Evolutionary conservation across 2,329 filamentous ascomycete species (phyloP).

Genomic region (Hypoxylon sp.): DNA sequence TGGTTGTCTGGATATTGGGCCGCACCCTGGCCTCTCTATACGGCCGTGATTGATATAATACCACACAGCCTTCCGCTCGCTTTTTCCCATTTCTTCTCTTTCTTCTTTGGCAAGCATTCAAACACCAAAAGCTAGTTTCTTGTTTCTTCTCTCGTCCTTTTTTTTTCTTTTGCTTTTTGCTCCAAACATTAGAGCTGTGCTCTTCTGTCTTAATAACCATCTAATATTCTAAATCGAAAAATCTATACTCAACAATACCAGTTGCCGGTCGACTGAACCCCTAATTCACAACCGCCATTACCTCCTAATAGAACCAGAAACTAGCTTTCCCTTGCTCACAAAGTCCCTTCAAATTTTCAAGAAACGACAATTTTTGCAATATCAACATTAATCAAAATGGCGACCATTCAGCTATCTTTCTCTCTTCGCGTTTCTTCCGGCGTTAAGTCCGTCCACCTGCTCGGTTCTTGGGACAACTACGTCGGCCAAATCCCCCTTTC

Average conservation of each 20-base stretch:
- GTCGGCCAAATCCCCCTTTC: conserved; percentile 92
- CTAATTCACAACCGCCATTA: conserved; percentile 55
- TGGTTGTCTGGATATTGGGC: conserved; percentile 47
- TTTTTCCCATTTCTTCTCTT: conserved; percentile 59
- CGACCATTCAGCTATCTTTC: conserved; percentile 94
- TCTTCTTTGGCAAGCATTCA: conserved; percentile 76
- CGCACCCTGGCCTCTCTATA: conserved; percentile 51
- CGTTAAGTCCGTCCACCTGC: conserved; percentile 96
- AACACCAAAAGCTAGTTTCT: conserved; percentile 66
- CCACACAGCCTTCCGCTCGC: conserved; percentile 55
- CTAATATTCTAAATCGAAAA: conserved; percentile 54
- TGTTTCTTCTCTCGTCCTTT: conserved; percentile 61
- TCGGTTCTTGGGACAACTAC: conserved; percentile 99
- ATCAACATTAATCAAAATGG: conserved; percentile 73
- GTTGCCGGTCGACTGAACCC: conserved; percentile 66
- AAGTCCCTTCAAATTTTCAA: conserved; percentile 58
- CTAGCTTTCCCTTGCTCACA: conserved; percentile 70
- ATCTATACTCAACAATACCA: conserved; percentile 53
- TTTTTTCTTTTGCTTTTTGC: conserved; percentile 55
- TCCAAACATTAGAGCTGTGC: conserved; percentile 64
- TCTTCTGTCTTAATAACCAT: conserved; percentile 56
- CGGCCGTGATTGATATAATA: conserved; percentile 59
- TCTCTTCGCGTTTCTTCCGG: conserved; percentile 94
- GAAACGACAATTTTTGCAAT: conserved; percentile 56
- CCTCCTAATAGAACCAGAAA: conserved; percentile 62